phyloP scores from a whole-genome alignment of 257 asterid species.

The Fraxinus quadrangulata region DNA sequence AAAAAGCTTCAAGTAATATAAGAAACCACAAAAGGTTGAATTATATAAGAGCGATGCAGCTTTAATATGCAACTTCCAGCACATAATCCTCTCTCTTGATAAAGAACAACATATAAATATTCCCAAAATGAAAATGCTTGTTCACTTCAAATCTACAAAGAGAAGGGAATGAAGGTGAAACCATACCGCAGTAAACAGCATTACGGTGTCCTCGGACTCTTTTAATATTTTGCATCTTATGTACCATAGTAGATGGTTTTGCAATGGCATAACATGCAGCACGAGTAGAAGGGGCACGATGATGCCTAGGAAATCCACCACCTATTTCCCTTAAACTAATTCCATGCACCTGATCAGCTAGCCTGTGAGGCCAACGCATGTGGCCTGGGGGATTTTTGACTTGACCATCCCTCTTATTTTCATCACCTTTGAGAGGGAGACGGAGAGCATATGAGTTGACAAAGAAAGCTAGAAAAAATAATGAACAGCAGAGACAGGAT shows the following conservation, averaged over 20 bases:
- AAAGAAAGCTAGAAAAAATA: background rate
- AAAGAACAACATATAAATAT: slow-evolving; percentile 4
- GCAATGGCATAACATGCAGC: slow-evolving; percentile 93
- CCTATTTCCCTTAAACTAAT: slow-evolving; percentile 87
- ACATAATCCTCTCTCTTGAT: slow-evolving; percentile 20
- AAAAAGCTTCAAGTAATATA: slow-evolving; percentile 7
- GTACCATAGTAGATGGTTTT: slow-evolving; percentile 90
- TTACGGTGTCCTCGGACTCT: slow-evolving; percentile 81
- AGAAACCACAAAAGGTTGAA: slow-evolving; percentile 8
- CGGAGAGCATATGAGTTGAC: slow-evolving; percentile 32
- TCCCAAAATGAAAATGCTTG: background rate
- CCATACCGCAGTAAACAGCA: slow-evolving; percentile 92
- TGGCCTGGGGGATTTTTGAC: slow-evolving; percentile 55
- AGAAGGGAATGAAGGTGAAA: slow-evolving; percentile 8
- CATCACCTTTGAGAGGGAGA: slow-evolving; percentile 57
- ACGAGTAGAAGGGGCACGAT: slow-evolving; percentile 86
- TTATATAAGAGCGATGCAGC: slow-evolving; percentile 14
- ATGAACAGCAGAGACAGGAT: slow-evolving; percentile 23
- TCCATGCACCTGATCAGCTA: slow-evolving; percentile 86
- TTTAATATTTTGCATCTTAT: slow-evolving; percentile 70
- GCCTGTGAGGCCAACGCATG: slow-evolving; percentile 94
- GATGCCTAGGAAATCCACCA: slow-evolving; percentile 94
- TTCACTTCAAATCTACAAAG: slow-evolving; percentile 14
- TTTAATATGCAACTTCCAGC: background rate
- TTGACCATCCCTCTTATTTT: slow-evolving; percentile 43